phyloP scores from a whole-genome alignment of 352 stramenopile species.

The Blastocystis sp. region DNA sequence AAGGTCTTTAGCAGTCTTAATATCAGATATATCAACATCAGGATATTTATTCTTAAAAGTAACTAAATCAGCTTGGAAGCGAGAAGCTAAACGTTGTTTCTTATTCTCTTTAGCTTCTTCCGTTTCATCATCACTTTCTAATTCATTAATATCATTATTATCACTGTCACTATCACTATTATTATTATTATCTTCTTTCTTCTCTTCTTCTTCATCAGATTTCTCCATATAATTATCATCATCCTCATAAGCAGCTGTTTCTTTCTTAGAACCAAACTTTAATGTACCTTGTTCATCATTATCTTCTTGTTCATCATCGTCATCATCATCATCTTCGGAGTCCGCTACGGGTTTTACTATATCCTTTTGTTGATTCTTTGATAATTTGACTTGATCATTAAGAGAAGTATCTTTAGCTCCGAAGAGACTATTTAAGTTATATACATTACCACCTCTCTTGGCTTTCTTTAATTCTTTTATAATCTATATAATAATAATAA shows the following conservation, averaged over 20 bases:
- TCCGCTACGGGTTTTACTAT: conserved; percentile 46
- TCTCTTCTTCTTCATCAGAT: conserved; percentile 38
- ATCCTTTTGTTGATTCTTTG: conserved; percentile 47
- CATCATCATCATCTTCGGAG: conserved; percentile 37
- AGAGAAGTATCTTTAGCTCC: too few species aligned
- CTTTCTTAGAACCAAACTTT: conserved; percentile 54
- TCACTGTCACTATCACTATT: too few species aligned
- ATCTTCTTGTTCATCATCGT: conserved; percentile 57
- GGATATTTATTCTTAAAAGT: too few species aligned
- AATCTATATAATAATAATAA: background rate
- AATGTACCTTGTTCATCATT: conserved; percentile 60
- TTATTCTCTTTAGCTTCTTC: background rate
- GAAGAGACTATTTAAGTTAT: too few species aligned
- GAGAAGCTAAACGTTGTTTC: too few species aligned
- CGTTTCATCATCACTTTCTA: background rate
- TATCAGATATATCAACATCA: too few species aligned
- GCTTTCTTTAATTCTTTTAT: conserved; percentile 5
- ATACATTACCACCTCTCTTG: too few species aligned
- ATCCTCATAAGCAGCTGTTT: conserved; percentile 60
- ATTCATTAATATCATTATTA: too few species aligned
- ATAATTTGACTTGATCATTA: conserved; percentile 2
- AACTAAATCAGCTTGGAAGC: too few species aligned
- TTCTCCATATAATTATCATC: conserved; percentile 47
- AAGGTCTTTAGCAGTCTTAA: too few species aligned
- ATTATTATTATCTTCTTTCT: conserved; percentile 45